Evolutionary conservation across 2,329 filamentous ascomycete genomes (phyloP).

Genomic region (Cytospora leucostoma): DNA sequence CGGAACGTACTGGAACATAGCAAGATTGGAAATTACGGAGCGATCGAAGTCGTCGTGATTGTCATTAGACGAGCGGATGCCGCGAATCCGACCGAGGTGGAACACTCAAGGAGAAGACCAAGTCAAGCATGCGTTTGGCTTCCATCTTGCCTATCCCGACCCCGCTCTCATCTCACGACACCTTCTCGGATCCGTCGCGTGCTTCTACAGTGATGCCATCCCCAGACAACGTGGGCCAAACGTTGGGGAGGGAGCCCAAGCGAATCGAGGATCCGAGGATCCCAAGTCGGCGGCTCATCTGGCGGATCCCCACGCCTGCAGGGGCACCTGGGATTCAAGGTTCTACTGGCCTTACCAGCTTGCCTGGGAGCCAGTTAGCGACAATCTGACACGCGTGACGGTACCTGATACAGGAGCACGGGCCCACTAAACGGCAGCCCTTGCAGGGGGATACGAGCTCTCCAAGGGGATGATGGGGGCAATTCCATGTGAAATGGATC

Average conservation of each 20-base stretch:
- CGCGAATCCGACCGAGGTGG: background rate
- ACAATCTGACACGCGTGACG: background rate
- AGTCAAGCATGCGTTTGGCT: background rate
- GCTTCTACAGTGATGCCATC: background rate
- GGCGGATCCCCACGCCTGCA: background rate
- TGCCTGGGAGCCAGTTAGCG: background rate
- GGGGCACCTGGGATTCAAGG: background rate
- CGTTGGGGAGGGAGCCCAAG: background rate
- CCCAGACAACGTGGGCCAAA: background rate
- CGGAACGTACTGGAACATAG: background rate
- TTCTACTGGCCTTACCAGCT: background rate
- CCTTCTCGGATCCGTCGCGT: background rate
- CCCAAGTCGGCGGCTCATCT: background rate
- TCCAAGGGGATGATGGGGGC: background rate
- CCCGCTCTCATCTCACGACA: background rate
- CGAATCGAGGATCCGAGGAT: background rate
- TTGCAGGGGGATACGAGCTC: background rate
- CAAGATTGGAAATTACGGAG: background rate
- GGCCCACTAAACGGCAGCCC: background rate
- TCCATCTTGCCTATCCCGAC: background rate
- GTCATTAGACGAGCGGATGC: background rate
- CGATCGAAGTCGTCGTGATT: background rate
- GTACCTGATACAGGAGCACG: slow-evolving; percentile 3
- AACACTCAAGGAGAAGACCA: background rate
- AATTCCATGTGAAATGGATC: slow-evolving; percentile 1